Evolutionary conservation across 2,329 filamentous ascomycete genomes (phyloP), one percentile per base, ranked within the genome.

Genomic region (Talaromyces funiculosus): DNA sequence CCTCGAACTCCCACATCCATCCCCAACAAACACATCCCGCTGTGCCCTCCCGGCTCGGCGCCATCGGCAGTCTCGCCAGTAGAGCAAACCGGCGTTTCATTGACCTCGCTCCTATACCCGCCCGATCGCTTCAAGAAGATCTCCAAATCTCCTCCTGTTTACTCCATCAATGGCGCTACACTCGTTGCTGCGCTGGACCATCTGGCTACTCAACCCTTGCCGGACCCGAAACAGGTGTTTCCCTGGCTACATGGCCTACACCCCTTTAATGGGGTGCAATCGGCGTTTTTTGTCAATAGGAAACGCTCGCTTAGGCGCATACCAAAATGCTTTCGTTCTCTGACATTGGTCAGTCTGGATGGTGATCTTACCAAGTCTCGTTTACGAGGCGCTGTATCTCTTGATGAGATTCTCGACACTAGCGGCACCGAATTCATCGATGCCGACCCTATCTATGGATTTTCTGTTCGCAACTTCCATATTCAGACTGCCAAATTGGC

Each of bases 211-310:
- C 91, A 96, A 69, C 88, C 92, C 1, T 80, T 97, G 24, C 93
- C 94, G 6, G 86, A 93, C 60, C 86, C 94, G 0, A 84, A 88
- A n/a, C 82, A 86, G 63, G 90, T 97, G 63, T 99, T 97, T 69
- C 94, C 94, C 2, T 99, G 94, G 94, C 81, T 97, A 24, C 94
- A 99, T 76, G 94, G 94, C 24, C 78, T 97, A 42, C 92, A 97
- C 69, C 87, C 90, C 0, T 85, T 89, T 63, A 99, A 99, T 70
- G 86, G 90, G 63, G 83, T 96, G 58, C 94, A 99, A 70, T 83
- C 94, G 63, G 85, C 89, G 6, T 97, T 97, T 78, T 97, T 99
- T 73, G 86, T 87, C 56, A 87, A 89, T 26, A 85, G 90, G 63
- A 87, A 87, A 68, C 88, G 86, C 63, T 80, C 84, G n/a, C 76